Base-by-base conservation (phyloP, 2,329 filamentous ascomycete genomes). In the Hypocrella siamensis region DNA sequence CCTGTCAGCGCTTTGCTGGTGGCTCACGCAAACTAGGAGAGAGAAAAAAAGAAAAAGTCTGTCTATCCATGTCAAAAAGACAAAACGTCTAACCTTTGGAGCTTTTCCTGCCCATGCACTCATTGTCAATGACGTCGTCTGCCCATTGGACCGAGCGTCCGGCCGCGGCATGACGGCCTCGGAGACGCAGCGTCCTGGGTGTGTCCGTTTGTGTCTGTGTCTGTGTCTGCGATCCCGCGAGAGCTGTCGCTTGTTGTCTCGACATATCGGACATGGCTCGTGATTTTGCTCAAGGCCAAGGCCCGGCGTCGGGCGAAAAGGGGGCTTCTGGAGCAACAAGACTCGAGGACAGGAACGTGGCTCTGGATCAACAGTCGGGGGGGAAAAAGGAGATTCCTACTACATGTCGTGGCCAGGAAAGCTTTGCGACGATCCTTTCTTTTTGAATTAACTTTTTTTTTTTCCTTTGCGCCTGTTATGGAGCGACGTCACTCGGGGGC, bases 51-150 rank as follows among this genome's bases (percentile, higher is more conserved):
- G 17, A 4, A 17, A 8, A 28, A 11, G 17, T 11, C 3, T 17
- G 21, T 24, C 24, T 16, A 15, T 9, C 3, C n/a, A n/a, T 8
- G 15, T n/a, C n/a, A 11, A 15, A 17, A 31, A 7, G 11, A 17
- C 30, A 31, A 18, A 21, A 19, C 21, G n/a, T n/a, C 28, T 1
- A 54, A 88, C 84, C 82, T 72, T 98, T 98, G 14, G 83, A 93
- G 41, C 75, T 88, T 61, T 96, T 98, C 56, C 82, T 81, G 6
- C 85, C 85, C 53, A 96, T 68, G 4, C 84, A 84, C 56, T 98
- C 90, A 48, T 98, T 98, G 57, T 98, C 86, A 3, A 98, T 66
- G 6, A 94, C 86, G 47, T 83, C 79, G 47, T 90, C 82, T 6
- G 84, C 84, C 90, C 90, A 98, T 53, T 81, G 77, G 34, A 98